Conservation (phyloP, 140 eudicot species). For the Stevia rebaudiana region DNA sequence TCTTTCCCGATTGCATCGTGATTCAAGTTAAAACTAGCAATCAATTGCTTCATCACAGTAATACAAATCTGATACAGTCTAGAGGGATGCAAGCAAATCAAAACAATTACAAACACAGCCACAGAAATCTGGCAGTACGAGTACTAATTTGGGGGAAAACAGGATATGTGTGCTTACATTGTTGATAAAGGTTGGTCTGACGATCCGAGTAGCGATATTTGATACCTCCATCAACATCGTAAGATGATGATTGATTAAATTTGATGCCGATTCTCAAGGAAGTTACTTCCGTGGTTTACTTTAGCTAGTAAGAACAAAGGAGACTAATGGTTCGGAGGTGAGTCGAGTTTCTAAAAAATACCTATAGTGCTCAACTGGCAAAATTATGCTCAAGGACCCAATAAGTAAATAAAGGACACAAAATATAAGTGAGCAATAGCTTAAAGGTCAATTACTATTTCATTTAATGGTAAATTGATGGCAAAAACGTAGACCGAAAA, state of each 20-base stretch:
- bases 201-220: slow-evolving; percentile 14
- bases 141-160: neutral
- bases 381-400: too few species aligned
- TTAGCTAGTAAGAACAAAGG: neutral
- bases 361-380: too few species aligned
- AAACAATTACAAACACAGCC: neutral
- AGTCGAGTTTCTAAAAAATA: too few species aligned
- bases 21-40: slow-evolving; percentile 5
- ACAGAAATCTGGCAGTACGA: neutral
- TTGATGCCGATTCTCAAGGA: neutral
- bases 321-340: too few species aligned
- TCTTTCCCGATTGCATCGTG: neutral
- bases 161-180: slow-evolving; percentile 21
- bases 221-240: slow-evolving; percentile 25
- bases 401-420: too few species aligned
- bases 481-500: too few species aligned
- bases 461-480: too few species aligned
- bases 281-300: neutral
- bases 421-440: too few species aligned
- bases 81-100: neutral
- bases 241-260: neutral
- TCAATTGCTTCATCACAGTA: slow-evolving; percentile 1
- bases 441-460: too few species aligned
- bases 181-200: slow-evolving; percentile 14
- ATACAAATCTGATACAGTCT: neutral